A percentile compares a stretch with the other conserved stretches of the same genome.
These are phyloP conservation scores for Plectosphaerella cucumerina DNA, from an alignment of 2,329 filamentous ascomycete species.

Conservation along the genomic window DNA sequence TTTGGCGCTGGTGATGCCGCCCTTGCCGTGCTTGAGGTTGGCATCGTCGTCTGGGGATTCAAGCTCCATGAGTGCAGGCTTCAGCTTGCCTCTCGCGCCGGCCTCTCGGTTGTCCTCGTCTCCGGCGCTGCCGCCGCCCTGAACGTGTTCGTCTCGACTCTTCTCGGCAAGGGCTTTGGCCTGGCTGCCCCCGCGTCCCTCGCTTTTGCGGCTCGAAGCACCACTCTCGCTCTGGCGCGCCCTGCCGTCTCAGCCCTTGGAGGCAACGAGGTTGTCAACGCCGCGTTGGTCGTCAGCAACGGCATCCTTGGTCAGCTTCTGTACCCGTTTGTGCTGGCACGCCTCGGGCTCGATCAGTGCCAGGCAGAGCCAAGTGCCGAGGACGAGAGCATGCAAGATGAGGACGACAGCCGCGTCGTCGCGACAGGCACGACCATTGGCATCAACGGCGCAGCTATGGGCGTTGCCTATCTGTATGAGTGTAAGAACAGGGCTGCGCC, in stretches of 20 bases:
- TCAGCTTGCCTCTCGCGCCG: slow-evolving; percentile 39
- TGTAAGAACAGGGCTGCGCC: slow-evolving; percentile 47
- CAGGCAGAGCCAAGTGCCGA: not conserved
- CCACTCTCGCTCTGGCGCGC: slow-evolving; percentile 44
- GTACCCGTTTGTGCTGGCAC: slow-evolving; percentile 29
- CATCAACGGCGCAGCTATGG: slow-evolving; percentile 58
- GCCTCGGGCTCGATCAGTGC: slow-evolving; percentile 18
- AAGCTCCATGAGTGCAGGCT: slow-evolving; percentile 47
- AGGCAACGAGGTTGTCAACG: slow-evolving; percentile 43
- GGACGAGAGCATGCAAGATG: not conserved
- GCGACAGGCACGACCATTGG: slow-evolving; percentile 50
- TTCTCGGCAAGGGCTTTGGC: slow-evolving; percentile 30
- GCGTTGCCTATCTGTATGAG: slow-evolving; percentile 54
- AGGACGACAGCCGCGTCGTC: slow-evolving; percentile 32
- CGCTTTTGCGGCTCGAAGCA: slow-evolving; percentile 45
- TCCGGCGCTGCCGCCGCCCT: slow-evolving; percentile 30
- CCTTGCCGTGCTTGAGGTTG: slow-evolving; percentile 43
- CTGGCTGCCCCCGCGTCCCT: slow-evolving; percentile 30
- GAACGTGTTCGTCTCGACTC: slow-evolving; percentile 38
- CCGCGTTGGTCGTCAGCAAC: slow-evolving; percentile 46
- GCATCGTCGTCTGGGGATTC: slow-evolving; percentile 49
- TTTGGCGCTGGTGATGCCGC: slow-evolving; percentile 45
- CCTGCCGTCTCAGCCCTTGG: slow-evolving; percentile 40
- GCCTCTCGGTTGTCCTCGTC: slow-evolving; percentile 31
- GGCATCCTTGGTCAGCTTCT: slow-evolving; percentile 40